Evolutionary conservation across 306 rosid genomes (phyloP), one percentile per base, ranked within the genome.

Genomic region (Cucumis hystrix): DNA sequence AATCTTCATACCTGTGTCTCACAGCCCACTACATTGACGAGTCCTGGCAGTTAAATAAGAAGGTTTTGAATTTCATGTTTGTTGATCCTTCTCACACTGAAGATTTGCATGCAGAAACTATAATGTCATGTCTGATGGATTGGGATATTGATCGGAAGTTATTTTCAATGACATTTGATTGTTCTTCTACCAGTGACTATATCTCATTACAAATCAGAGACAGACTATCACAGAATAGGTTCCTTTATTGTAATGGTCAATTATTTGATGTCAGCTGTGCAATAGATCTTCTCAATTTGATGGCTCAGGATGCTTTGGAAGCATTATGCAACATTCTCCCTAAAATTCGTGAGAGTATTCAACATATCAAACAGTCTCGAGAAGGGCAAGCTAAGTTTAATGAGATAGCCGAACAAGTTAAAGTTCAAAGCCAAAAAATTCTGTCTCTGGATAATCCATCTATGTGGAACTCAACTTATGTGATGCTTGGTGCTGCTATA

Each of bases 121-220:
- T 96, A 82, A 92, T 91, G 92, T 47, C 84, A 55, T 87, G 97
- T 75, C 76, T 96, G 69, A 96, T 92, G 93, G 98, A 92, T 76
- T 96, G 99, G 99, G 99, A 96, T 87, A 89, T 92, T 71, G 98
- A 96, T 74, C 92, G 99, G 0, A 96, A 96, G 76, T 83, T 92
- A 82, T 92, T 91, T 78, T 92, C 98, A 78, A 87, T 91, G 92
- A 90, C 92, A 59, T 84, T 92, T 85, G 97, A 96, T 85, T 85
- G 85, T 81, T 84, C 79, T 78, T 87, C 99, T 68, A 78, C 90
- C 68, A 85, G 87, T 77, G 96, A 96, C 79, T 87, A 81, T 79
- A 84, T 92, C 37, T 84, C 89, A 13, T 51, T 66, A 21, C 87
- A 81, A 87, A 89, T 96, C 58, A 85, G 89, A 68, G 98, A 88